Base-by-base conservation (phyloP, 108 stramenopile species). In the Conticribra weissflogii region DNA sequence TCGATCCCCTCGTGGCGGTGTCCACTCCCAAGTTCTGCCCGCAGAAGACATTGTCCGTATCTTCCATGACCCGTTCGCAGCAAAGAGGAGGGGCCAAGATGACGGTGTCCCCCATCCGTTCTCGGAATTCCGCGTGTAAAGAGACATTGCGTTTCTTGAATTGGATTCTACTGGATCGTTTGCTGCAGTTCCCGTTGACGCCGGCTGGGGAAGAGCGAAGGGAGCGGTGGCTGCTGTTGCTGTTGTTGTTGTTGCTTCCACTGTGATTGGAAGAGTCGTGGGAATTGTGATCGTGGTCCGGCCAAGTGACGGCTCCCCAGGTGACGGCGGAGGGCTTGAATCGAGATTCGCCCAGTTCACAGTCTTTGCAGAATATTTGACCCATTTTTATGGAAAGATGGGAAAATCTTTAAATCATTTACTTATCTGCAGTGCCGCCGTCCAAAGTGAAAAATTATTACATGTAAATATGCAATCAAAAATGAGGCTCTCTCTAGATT, bases 141-240 rank as follows among this genome's bases (percentile, higher is more conserved):
- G 67, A 66, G 4, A 76, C 75, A 61, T 63, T 68, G 16, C 75
- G 67, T 24, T 76, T 76, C 24, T 76, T 76, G 54, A 68, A 58
- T 33, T 56, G 57, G 21, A 68, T 76, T 23, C 59, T 36, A n/a
- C 57, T 76, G 32, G 61, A 48, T 22, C 66, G 67, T 14, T 46
- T 61, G 18, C n/a, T n/a, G n/a, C n/a, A n/a, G n/a, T n/a, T n/a
- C n/a, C n/a, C n/a, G 31, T 28, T 49, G 46, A 33, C 51, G 21
- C 53, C 45, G 0, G 74, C 58, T 21, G 60, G 36, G 5, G 57
- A 59, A 19, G 46, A 56, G 18, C 30, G 3, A 27, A 68, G 29
- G 17, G 54, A 55, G 0, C 19, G 19, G 9, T 19, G n/a, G 41
- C 31, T 17, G 3, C 2, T 18, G 31, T 60, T 4, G 17, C 17